Conservation (phyloP, 2,329 filamentous ascomycete genomes). For the Epichloe coenophiala region DNA sequence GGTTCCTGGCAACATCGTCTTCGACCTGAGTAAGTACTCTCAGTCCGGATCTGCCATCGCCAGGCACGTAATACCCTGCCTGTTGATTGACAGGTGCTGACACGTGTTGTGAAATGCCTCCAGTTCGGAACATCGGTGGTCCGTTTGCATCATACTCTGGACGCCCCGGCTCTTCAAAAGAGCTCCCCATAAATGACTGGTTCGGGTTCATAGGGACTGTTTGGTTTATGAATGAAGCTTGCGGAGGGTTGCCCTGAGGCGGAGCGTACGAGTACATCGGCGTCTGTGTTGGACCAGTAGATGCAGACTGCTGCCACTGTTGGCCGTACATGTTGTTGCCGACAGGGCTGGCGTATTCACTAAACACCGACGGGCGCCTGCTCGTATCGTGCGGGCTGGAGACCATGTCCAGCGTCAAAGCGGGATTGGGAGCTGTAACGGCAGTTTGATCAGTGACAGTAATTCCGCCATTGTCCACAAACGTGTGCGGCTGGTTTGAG, state of each 20-base stretch:
- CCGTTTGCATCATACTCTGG: constrained; percentile 19
- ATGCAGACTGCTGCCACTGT: constrained; percentile 29
- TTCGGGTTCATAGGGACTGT: constrained; percentile 19
- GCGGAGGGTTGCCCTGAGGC: constrained; percentile 21
- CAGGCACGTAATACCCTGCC: constrained; percentile 21
- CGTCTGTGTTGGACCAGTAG: constrained; percentile 26
- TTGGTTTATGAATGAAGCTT: constrained; percentile 18
- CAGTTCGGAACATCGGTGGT: constrained; percentile 19
- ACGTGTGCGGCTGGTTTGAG: constrained; percentile 25
- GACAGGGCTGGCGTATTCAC: constrained; percentile 31
- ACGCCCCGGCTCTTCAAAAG: constrained; percentile 22
- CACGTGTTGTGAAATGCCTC: constrained; percentile 17
- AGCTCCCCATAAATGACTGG: constrained; percentile 20
- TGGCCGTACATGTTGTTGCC: constrained; percentile 26
- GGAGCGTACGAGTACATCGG: constrained; percentile 33
- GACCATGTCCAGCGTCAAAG: constrained; percentile 33
- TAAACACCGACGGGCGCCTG: constrained; percentile 31
- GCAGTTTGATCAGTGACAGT: constrained; percentile 20
- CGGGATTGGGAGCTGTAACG: constrained; percentile 20
- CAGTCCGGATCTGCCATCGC: constrained; percentile 19
- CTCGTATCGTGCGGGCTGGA: constrained; percentile 29
- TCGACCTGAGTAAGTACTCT: constrained; percentile 16
- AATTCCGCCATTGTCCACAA: constrained; percentile 24
- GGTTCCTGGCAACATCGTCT: constrained; percentile 15
- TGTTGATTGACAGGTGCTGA: constrained; percentile 15